Conservation (phyloP, 2,329 filamentous ascomycete species). For the Aspergillus ochraceus region DNA sequence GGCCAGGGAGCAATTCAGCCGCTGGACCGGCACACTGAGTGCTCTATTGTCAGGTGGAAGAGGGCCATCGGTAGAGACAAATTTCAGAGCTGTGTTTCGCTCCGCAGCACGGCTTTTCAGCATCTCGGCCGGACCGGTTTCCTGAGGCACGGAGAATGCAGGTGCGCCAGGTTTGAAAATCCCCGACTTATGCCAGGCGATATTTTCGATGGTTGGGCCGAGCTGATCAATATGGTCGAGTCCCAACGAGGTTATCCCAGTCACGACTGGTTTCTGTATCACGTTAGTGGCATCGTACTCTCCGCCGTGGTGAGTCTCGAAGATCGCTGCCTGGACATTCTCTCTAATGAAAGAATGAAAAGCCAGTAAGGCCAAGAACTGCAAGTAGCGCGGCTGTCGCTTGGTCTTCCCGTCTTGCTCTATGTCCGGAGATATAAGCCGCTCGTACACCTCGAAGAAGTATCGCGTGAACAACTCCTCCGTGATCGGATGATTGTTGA, state of each 20-base stretch:
- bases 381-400: conserved; percentile 46
- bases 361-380: conserved; percentile 62
- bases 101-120: conserved; percentile 54
- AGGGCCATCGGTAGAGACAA: conserved; percentile 34
- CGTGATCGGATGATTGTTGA: conserved; percentile 30
- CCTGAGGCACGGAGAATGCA: conserved; percentile 60
- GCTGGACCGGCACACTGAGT: conserved; percentile 29
- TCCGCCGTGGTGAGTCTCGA: conserved; percentile 68
- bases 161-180: conserved; percentile 64
- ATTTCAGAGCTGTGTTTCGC: conserved; percentile 49
- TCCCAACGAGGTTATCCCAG: conserved; percentile 65
- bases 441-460: conserved; percentile 36
- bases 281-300: conserved; percentile 70
- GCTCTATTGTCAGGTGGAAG: conserved; percentile 18
- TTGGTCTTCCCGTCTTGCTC: conserved; percentile 10
- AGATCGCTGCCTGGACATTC: conserved; percentile 61
- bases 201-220: conserved; percentile 63
- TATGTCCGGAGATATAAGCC: conserved; percentile 30
- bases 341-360: conserved; percentile 67
- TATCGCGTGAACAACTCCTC: conserved; percentile 24
- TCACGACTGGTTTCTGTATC: conserved; percentile 57
- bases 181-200: conserved; percentile 74
- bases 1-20: conserved; percentile 35
- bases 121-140: conserved; percentile 47
- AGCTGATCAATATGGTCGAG: conserved; percentile 68